Evolutionary conservation across 2,329 filamentous ascomycete species (phyloP).

Genomic region (Talaromyces sp.): DNA sequence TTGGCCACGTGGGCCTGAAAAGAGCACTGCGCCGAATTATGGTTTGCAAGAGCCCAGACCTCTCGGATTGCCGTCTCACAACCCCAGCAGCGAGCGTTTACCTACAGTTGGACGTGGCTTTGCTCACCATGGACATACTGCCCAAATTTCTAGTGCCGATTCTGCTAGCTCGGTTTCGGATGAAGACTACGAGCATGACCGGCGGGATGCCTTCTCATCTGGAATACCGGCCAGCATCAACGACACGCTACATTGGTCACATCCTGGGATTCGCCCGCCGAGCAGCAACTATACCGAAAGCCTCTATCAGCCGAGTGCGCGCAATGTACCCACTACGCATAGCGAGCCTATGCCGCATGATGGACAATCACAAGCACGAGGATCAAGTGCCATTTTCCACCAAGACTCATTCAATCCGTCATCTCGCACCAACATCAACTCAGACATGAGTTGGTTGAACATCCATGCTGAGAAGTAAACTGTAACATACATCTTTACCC

Average conservation of each 20-base stretch:
- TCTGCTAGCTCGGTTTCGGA: slow-evolving; percentile 37
- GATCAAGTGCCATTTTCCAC: slow-evolving; percentile 31
- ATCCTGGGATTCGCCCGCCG: slow-evolving; percentile 20
- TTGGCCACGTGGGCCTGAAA: slow-evolving; percentile 30
- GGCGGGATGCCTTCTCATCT: slow-evolving; percentile 22
- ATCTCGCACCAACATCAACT: slow-evolving; percentile 25
- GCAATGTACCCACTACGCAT: slow-evolving; percentile 11
- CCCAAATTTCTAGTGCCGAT: slow-evolving; percentile 40
- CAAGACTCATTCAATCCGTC: slow-evolving; percentile 21
- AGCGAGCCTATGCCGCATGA: slow-evolving; percentile 15
- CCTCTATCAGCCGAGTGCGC: slow-evolving; percentile 27
- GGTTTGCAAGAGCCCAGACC: slow-evolving; percentile 34
- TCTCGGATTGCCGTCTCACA: slow-evolving; percentile 32
- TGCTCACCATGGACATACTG: slow-evolving; percentile 37
- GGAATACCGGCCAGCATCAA: slow-evolving; percentile 23
- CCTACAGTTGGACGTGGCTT: slow-evolving; percentile 24
- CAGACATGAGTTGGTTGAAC: slow-evolving; percentile 44
- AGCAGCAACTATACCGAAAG: slow-evolving; percentile 38
- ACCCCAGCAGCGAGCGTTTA: slow-evolving; percentile 30
- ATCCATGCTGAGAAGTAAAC: slow-evolving; percentile 16
- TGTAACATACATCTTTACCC: not conserved
- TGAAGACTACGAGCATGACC: slow-evolving; percentile 26
- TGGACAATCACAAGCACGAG: slow-evolving; percentile 17
- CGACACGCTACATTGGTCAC: slow-evolving; percentile 17
- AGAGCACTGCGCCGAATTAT: slow-evolving; percentile 5